Conservation (phyloP, 202 grass and related monocot species). For the Setaria italica region DNA sequence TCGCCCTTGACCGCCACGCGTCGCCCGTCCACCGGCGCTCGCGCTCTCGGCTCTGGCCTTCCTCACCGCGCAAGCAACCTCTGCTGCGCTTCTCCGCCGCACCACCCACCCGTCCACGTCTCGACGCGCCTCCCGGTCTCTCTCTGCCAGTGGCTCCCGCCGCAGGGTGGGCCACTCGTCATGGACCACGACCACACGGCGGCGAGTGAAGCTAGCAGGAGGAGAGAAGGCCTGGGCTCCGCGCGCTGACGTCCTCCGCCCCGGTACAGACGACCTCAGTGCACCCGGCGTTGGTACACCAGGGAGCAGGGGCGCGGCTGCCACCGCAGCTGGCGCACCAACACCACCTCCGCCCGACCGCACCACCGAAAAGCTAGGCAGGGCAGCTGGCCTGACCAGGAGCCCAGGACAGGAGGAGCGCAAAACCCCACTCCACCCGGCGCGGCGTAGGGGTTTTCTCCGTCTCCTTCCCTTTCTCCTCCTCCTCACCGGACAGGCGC, state of each 20-base stretch:
- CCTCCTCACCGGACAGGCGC: background rate
- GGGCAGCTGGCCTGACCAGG: background rate
- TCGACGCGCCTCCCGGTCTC: background rate
- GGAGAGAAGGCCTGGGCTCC: background rate
- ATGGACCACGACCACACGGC: background rate
- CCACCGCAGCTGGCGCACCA: background rate
- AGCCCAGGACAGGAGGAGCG: background rate
- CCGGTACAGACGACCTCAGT: background rate
- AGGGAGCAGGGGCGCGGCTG: background rate
- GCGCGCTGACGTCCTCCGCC: background rate
- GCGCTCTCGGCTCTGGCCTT: background rate
- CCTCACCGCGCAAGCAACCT: conserved; percentile 27
- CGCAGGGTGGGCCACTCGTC: background rate
- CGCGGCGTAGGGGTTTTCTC: background rate
- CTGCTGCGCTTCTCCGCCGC: background rate
- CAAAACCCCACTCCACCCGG: conserved; percentile 6
- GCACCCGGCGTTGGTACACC: background rate
- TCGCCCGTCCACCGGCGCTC: background rate
- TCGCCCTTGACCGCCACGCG: background rate
- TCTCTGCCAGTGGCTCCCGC: background rate
- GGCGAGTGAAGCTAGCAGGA: background rate
- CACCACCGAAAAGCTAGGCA: background rate
- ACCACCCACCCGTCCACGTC: background rate
- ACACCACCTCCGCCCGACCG: background rate
- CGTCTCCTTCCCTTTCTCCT: background rate